Evolutionary conservation across 768 basidiomycete genomes (phyloP).

Genomic region (Coprinopsis cinerea): DNA sequence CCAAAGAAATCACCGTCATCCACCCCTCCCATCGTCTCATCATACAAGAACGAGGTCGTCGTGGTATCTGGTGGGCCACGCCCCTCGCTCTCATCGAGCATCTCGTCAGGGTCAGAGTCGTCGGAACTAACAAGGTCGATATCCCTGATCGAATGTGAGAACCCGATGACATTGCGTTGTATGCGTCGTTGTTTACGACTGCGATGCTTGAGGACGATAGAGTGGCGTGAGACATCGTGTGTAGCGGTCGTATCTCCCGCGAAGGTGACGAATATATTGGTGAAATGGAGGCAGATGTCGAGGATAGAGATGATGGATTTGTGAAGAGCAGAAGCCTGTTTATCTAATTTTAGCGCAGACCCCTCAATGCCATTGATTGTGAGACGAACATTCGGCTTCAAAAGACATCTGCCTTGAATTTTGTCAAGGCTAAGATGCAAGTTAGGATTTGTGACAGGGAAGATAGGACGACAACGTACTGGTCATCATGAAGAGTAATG

Average conservation of each 20-base stretch:
- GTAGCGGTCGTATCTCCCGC: slow-evolving; percentile 55
- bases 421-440: slow-evolving; percentile 45
- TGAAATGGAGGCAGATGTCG: slow-evolving; percentile 71
- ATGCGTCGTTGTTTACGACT: slow-evolving; percentile 54
- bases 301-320: slow-evolving; percentile 63
- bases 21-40: slow-evolving; percentile 32
- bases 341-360: slow-evolving; percentile 3
- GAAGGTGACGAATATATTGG: slow-evolving; percentile 53
- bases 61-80: slow-evolving; percentile 9
- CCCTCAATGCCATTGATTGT: background rate
- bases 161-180: slow-evolving; percentile 55
- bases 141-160: slow-evolving; percentile 37
- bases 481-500: slow-evolving; percentile 59
- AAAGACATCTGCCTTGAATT: slow-evolving; percentile 56
- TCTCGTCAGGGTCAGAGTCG: slow-evolving; percentile 46
- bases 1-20: slow-evolving; percentile 43
- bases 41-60: slow-evolving; percentile 30
- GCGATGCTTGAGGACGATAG: slow-evolving; percentile 51
- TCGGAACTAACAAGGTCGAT: too few species aligned
- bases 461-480: slow-evolving; percentile 41
- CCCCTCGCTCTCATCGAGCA: slow-evolving; percentile 34
- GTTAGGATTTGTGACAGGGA: background rate
- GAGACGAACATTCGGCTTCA: slow-evolving; percentile 48
- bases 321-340: slow-evolving; percentile 58
- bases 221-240: slow-evolving; percentile 50